phyloP scores from a whole-genome alignment of 2,329 filamentous ascomycete genomes.

The Exophiala spinifera region DNA sequence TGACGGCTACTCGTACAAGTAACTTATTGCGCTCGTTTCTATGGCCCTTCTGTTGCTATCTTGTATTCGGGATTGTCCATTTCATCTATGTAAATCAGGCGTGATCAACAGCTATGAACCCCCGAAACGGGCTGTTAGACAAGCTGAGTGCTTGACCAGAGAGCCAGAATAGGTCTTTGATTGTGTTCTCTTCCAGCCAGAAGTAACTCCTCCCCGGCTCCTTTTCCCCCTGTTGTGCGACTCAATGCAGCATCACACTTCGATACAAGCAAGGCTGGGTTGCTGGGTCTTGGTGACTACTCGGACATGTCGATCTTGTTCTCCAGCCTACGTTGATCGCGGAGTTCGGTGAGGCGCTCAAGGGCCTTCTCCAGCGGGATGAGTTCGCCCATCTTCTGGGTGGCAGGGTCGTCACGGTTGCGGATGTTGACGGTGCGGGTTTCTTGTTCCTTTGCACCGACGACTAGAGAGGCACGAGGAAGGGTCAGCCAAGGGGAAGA shows the following conservation, averaged over 20 bases:
- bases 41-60: no score
- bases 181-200: no score
- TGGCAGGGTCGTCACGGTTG: constrained; percentile 61
- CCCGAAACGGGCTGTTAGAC: no score
- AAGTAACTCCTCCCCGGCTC: no score
- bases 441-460: constrained; percentile 61
- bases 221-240: background rate
- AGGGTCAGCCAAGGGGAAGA: background rate
- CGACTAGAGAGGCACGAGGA: constrained; percentile 44
- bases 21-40: no score
- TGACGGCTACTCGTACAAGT: no score
- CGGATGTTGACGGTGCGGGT: constrained; percentile 60
- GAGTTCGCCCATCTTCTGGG: constrained; percentile 61
- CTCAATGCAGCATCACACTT: background rate
- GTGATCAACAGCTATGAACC: no score
- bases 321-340: constrained; percentile 46
- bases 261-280: background rate
- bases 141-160: no score
- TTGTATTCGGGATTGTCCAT: no score
- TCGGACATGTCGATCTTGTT: constrained; percentile 33
- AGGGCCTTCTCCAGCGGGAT: constrained; percentile 60
- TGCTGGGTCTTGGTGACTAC: background rate
- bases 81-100: no score
- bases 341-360: constrained; percentile 48
- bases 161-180: no score